Evolutionary conservation across 2,329 filamentous ascomycete genomes (phyloP).

Genomic region (Penicillium decumbens): DNA sequence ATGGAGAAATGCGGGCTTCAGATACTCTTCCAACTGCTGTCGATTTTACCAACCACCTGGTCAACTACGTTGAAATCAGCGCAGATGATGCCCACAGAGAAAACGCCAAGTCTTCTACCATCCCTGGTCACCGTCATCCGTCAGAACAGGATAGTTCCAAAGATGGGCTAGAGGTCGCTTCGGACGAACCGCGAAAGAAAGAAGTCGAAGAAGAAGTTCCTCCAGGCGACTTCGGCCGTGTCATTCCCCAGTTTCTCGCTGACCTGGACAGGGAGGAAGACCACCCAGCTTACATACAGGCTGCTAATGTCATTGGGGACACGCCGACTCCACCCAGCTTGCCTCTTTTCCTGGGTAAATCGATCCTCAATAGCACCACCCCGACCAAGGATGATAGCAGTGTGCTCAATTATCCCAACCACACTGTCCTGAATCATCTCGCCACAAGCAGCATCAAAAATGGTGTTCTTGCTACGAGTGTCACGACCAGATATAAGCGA

Average conservation of each 20-base stretch:
- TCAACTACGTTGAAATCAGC: constrained; percentile 95
- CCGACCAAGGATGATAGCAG: constrained; percentile 98
- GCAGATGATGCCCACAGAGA: constrained; percentile 59
- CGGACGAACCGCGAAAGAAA: constrained; percentile 28
- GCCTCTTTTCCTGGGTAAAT: constrained; percentile 87
- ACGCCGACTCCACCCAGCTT: constrained; percentile 78
- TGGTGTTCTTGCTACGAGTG: constrained; percentile 88
- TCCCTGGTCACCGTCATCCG: constrained; percentile 42
- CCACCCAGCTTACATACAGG: constrained; percentile 66
- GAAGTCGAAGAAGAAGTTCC: constrained; percentile 54
- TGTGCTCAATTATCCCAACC: constrained; percentile 93
- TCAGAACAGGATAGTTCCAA: constrained; percentile 36
- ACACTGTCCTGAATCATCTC: constrained; percentile 92
- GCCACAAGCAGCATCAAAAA: constrained; percentile 98
- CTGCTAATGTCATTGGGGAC: constrained; percentile 68
- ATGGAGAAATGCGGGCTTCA: constrained; percentile 87
- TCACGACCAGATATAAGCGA: constrained; percentile 93
- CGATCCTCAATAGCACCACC: constrained; percentile 84
- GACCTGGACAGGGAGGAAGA: constrained; percentile 83
- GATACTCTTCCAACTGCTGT: constrained; percentile 87
- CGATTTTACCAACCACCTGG: constrained; percentile 94
- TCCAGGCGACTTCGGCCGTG: constrained; percentile 60
- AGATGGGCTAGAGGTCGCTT: constrained; percentile 36
- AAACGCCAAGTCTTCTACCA: constrained; percentile 34
- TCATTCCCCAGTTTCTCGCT: constrained; percentile 77